phyloP scores from a whole-genome alignment of 352 stramenopile genomes.

The Globisporangium spiculum region DNA sequence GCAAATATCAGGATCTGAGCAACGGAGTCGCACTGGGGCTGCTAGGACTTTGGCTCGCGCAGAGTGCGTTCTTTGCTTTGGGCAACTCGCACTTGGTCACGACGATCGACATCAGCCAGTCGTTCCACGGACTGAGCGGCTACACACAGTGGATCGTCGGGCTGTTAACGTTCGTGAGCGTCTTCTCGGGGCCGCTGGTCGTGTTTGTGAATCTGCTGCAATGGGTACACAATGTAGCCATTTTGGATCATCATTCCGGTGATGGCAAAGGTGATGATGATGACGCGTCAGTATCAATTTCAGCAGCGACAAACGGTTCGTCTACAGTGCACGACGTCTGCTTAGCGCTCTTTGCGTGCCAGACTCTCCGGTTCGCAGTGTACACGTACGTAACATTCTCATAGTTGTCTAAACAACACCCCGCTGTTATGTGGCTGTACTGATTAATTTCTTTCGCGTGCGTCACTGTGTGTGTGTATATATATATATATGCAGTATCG shows the following conservation, averaged over 20 bases:
- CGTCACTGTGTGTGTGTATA: not conserved
- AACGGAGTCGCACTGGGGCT: conserved; percentile 20
- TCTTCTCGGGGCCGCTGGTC: conserved; percentile 74
- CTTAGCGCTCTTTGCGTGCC: conserved; percentile 46
- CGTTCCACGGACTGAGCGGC: conserved; percentile 70
- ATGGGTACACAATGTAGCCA: conserved; percentile 27
- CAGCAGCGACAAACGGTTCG: not conserved
- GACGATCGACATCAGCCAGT: conserved; percentile 88
- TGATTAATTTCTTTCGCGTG: not conserved
- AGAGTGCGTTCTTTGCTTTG: conserved; percentile 78
- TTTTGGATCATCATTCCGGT: not conserved
- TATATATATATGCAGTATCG: conserved; percentile 32
- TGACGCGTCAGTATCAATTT: not conserved
- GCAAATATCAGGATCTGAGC: conserved; percentile 9
- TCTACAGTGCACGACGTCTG: conserved; percentile 17
- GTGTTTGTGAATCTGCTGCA: conserved; percentile 46
- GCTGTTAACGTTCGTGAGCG: conserved; percentile 65
- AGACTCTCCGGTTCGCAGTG: conserved; percentile 56
- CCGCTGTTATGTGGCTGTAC: not conserved
- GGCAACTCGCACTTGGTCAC: conserved; percentile 89
- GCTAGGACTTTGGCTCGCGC: conserved; percentile 47
- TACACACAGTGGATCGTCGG: conserved; percentile 87
- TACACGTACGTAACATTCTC: conserved; percentile 46
- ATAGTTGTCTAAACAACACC: not conserved
- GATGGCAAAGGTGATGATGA: not conserved